phyloP scores from a whole-genome alignment of 2,329 filamentous ascomycete species.

The Aspergillus aculeatus region DNA sequence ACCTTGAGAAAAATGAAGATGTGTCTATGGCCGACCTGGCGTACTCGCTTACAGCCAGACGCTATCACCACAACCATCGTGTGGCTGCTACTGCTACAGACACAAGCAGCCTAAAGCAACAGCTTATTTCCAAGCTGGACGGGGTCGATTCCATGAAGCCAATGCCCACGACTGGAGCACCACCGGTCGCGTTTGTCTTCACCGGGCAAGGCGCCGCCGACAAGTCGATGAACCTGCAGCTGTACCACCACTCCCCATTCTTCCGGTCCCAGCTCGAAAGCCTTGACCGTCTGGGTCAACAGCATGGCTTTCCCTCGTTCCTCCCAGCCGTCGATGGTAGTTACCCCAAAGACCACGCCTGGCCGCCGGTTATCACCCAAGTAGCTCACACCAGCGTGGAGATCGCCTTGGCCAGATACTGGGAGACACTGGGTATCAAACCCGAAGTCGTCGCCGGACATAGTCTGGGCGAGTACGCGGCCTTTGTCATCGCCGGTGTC shows the following conservation, averaged over 20 bases:
- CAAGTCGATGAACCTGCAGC: slow-evolving; percentile 39
- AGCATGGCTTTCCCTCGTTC: slow-evolving; percentile 26
- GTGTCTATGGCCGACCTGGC: slow-evolving; percentile 54
- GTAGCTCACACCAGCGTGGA: slow-evolving; percentile 39
- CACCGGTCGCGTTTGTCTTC: slow-evolving; percentile 12
- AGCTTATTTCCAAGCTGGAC: not conserved
- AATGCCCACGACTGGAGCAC: slow-evolving; percentile 50
- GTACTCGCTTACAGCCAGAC: slow-evolving; percentile 64
- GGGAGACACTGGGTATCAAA: slow-evolving; percentile 29
- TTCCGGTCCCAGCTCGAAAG: slow-evolving; percentile 29
- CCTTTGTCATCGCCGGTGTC: slow-evolving; percentile 33
- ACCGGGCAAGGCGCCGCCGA: slow-evolving; percentile 12
- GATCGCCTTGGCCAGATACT: slow-evolving; percentile 40
- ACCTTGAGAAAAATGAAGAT: slow-evolving; percentile 33
- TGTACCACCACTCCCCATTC: slow-evolving; percentile 26
- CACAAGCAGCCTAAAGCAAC: slow-evolving; percentile 3
- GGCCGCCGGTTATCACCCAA: slow-evolving; percentile 29
- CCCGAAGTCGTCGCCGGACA: slow-evolving; percentile 56
- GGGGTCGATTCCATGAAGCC: slow-evolving; percentile 46
- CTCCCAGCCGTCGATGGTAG: slow-evolving; percentile 21
- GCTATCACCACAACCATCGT: slow-evolving; percentile 32
- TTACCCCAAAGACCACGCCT: slow-evolving; percentile 31
- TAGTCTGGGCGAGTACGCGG: slow-evolving; percentile 41
- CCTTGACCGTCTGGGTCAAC: slow-evolving; percentile 23
- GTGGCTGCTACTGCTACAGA: not conserved